Evolutionary conservation across 2,329 filamentous ascomycete species (phyloP).

Genomic region (Ceratocystis cubensis): DNA sequence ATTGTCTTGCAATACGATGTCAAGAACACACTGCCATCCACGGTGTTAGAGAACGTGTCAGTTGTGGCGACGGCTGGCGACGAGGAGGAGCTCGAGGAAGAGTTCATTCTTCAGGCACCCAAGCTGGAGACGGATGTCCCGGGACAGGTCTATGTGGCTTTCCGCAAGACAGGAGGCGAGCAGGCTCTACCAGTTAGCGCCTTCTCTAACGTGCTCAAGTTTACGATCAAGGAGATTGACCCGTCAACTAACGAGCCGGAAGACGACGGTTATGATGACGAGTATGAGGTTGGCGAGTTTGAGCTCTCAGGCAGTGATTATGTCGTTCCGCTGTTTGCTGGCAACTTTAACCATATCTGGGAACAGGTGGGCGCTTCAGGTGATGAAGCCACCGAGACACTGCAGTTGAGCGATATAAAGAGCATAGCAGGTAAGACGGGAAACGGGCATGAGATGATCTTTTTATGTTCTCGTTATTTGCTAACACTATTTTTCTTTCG

Average conservation of each 20-base stretch:
- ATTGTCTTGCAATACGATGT: slow-evolving; percentile 93
- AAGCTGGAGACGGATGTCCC: slow-evolving; percentile 74
- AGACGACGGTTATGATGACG: slow-evolving; percentile 85
- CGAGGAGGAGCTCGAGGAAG: slow-evolving; percentile 74
- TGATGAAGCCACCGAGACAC: slow-evolving; percentile 80
- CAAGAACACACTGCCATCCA: slow-evolving; percentile 90
- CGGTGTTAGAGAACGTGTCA: slow-evolving; percentile 78
- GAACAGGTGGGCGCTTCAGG: slow-evolving; percentile 81
- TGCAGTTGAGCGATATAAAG: slow-evolving; percentile 78
- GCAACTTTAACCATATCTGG: slow-evolving; percentile 93
- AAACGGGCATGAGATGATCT: neutral
- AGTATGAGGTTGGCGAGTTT: slow-evolving; percentile 92
- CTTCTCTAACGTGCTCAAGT: slow-evolving; percentile 89
- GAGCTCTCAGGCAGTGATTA: slow-evolving; percentile 88
- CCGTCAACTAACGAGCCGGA: slow-evolving; percentile 87
- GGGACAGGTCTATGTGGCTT: slow-evolving; percentile 88
- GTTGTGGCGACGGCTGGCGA: slow-evolving; percentile 68
- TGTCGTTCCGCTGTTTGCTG: slow-evolving; percentile 81
- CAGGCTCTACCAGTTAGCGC: slow-evolving; percentile 63
- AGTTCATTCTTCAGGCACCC: slow-evolving; percentile 84
- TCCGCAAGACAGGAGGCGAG: slow-evolving; percentile 70
- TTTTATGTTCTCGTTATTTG: neutral
- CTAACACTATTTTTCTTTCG: slow-evolving; percentile 24
- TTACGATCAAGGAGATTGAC: slow-evolving; percentile 96
- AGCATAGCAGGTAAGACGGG: slow-evolving; percentile 68